Evolutionary conservation across 441 rosid genomes (phyloP).

Genomic region (Adansonia grandidieri): DNA sequence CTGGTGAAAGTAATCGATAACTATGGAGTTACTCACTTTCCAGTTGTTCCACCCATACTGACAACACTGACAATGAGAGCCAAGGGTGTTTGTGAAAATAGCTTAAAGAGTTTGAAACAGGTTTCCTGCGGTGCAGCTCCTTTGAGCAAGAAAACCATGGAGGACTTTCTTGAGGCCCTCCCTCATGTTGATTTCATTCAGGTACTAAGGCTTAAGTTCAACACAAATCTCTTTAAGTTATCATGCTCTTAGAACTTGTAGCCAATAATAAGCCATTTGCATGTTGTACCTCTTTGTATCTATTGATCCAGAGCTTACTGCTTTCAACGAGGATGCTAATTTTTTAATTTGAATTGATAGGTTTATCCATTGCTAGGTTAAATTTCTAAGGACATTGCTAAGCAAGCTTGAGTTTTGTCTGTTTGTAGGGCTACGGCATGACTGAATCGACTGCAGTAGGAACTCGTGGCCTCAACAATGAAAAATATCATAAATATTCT

Average conservation of each 20-base stretch:
- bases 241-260: conserved; percentile 4
- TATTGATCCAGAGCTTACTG: not conserved
- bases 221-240: not conserved
- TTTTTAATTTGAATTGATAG: not conserved
- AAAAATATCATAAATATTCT: conserved; percentile 43
- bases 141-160: conserved; percentile 49
- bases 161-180: conserved; percentile 56
- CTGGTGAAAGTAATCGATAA: conserved; percentile 52
- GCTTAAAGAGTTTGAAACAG: conserved; percentile 73
- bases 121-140: conserved; percentile 90
- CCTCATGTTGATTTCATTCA: conserved; percentile 82
- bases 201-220: conserved; percentile 40
- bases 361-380: not conserved
- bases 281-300: not conserved
- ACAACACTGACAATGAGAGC: conserved; percentile 51
- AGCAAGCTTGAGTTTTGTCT: conserved; percentile 21
- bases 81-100: conserved; percentile 38
- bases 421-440: conserved; percentile 81
- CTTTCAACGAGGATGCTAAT: not conserved
- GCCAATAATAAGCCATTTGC: not conserved
- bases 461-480: conserved; percentile 71
- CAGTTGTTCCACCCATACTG: conserved; percentile 77
- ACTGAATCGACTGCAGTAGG: conserved; percentile 87
- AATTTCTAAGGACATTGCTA: not conserved
- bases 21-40: conserved; percentile 72